Evolutionary conservation across 768 basidiomycete genomes (phyloP).

Genomic region (Mycena amicta): DNA sequence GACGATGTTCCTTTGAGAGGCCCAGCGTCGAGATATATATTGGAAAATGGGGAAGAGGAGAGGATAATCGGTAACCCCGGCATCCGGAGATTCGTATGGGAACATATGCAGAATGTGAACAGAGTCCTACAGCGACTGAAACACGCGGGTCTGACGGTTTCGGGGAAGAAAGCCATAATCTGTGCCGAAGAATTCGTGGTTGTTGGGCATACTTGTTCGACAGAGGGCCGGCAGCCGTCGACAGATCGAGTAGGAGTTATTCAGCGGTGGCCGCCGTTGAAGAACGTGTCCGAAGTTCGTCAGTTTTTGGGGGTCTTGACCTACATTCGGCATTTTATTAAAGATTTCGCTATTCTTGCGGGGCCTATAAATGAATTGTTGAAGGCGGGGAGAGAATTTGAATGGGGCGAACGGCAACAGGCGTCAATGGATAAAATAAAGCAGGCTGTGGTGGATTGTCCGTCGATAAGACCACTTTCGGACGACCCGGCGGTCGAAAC

Average conservation of each 20-base stretch:
- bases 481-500: constrained; percentile 30
- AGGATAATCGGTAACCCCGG: constrained; percentile 27
- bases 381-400: background rate
- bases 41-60: constrained; percentile 4
- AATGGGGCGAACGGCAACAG: constrained; percentile 8
- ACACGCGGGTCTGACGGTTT: constrained; percentile 31
- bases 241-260: constrained; percentile 28
- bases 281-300: constrained; percentile 18
- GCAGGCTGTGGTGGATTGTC: constrained; percentile 19
- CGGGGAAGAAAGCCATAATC: constrained; percentile 23
- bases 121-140: constrained; percentile 35
- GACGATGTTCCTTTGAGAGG: constrained; percentile 10
- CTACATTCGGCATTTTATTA: constrained; percentile 32
- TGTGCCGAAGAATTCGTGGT: constrained; percentile 24
- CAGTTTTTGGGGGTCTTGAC: constrained; percentile 36
- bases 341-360: constrained; percentile 28
- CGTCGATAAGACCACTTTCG: constrained; percentile 35
- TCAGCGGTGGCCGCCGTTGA: constrained; percentile 17
- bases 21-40: background rate
- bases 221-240: constrained; percentile 33
- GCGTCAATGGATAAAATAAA: constrained; percentile 29
- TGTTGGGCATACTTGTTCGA: constrained; percentile 39
- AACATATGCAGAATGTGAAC: constrained; percentile 38
- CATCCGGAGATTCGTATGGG: constrained; percentile 37
- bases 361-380: constrained; percentile 14